These are phyloP conservation scores for Rhodocollybia butyracea DNA, from an alignment of 768 basidiomycete genomes.

Conservation along the genomic window DNA sequence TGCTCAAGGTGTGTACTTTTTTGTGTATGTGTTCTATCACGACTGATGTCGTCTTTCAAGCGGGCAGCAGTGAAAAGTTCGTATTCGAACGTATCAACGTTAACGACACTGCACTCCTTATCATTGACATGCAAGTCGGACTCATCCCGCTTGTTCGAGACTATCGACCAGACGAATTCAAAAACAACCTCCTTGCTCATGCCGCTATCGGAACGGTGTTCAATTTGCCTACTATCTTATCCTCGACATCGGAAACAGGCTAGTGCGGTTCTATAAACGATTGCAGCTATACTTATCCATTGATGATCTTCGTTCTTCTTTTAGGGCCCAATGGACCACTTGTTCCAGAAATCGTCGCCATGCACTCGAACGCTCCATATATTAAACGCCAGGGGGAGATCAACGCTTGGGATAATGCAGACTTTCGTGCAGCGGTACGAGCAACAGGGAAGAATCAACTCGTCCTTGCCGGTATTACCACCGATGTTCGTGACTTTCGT, in stretches of 20 bases:
- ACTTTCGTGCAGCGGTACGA: conserved; percentile 42
- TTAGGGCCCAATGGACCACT: conserved; percentile 49
- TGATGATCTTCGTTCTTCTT: background rate
- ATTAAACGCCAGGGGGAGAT: conserved; percentile 48
- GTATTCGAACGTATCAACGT: conserved; percentile 35
- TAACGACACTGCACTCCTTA: conserved; percentile 35
- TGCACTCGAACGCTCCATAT: conserved; percentile 41
- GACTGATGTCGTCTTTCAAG: background rate
- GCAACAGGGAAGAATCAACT: conserved; percentile 48
- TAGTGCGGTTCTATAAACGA: background rate
- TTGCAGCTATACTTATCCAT: background rate
- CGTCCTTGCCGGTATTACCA: conserved; percentile 45
- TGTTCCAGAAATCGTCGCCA: conserved; percentile 39
- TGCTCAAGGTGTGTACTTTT: background rate
- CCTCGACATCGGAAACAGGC: conserved; percentile 43
- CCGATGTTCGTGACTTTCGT: conserved; percentile 36
- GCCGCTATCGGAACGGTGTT: conserved; percentile 42
- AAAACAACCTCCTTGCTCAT: conserved; percentile 45
- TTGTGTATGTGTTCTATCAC: no score
- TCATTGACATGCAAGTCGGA: conserved; percentile 49
- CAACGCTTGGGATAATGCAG: conserved; percentile 50
- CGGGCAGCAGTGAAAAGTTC: background rate
- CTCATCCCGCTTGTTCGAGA: conserved; percentile 45
- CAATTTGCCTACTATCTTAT: conserved; percentile 43
- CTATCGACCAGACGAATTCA: conserved; percentile 32